Evolutionary conservation across 164 flowering plant genomes (phyloP), one percentile per base, ranked within the genome.

Genomic region (Umbilicus rupestris): DNA sequence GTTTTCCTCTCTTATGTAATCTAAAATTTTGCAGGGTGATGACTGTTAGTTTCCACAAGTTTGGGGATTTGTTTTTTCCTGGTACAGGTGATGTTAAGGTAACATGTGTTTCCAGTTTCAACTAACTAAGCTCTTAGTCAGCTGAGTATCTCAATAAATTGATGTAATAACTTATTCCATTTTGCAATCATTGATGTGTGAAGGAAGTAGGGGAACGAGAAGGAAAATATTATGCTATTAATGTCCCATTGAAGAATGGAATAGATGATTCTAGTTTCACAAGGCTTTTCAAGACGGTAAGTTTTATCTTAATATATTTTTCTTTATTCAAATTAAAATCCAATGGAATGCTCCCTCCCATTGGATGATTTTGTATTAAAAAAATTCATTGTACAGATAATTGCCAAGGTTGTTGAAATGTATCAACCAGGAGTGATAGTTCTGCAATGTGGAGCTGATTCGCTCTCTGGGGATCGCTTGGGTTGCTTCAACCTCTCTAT

Each of bases 71-170:
- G 81, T 94, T 91, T 82, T 94, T 94, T 82, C 99, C 99, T 60
- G 99, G 97, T 72, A 91, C 99, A 15, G 99, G 99, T 47, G 97
- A 94, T 81, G 89, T 88, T 70, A 94, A 94, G 99, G 97, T 94
- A 66, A 67, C 20, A 1, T 63, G 19, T 26, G 33, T 62, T 63
- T 39, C 65, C 57, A 9, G 22, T 30, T 12, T 14, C 59, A 39
- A 46, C 41, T 22, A 58, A n/a, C 44, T 39, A 2, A 9, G 5
- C 30, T 64, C 31, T 62, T 20, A 62, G 39, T 66, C 52, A 7
- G 24, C 19, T 47, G 7, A 47, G 52, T 3, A 50, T 20, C 10
- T 1, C 55, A 50, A 7, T 22, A 9, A 50, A 1, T 26, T 57
- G 29, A 8, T 47, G 26, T 20, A 20, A 11, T 17, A 63, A 35